Evolutionary conservation across 2,329 filamentous ascomycete genomes (phyloP), one percentile per base, ranked within the genome.

Genomic region (Ilyonectria destructans): DNA sequence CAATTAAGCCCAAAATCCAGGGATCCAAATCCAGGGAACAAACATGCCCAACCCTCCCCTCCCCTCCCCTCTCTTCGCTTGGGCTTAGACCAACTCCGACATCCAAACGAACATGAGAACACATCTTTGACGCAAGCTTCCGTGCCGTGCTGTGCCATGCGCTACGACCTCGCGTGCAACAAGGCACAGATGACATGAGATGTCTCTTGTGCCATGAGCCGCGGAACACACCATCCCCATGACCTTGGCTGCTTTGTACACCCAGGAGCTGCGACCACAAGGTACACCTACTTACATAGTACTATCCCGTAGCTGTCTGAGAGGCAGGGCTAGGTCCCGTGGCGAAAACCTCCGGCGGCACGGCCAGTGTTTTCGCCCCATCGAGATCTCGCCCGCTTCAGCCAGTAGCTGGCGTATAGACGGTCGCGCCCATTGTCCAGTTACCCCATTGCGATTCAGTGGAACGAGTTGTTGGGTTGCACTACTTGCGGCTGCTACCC

Each of bases 401-500:
- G 29, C 58, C 19, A 59, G 56, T 58, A 54, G 63, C 57, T 23
- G 17, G 19, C 29, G 15, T 33, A 33, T 55, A 46, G 33, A 48
- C 56, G 48, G 49, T 33, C 4, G 55, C 29, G 26, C 33, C 57
- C 62, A 60, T 65, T 37, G 62, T 35, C 62, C 62, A 59, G 52
- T 56, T 46, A 55, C n/a, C n/a, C 37, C 19, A 31, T 56, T 58
- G 62, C 61, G 40, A 21, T 58, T 61, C 52, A 3, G 61, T 72
- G 58, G 56, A 64, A 70, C 67, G 48, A 45, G 66, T 54, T 49
- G 26, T 31, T 21, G 33, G n/a, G 68, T 64, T 69, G 59, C 65
- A 70, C 73, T 77, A 75, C 74, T 78, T 86, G 83, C 78, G 86
- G 83, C 80, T 82, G 58, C 75, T 75, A 29, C 75, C 75, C 64